Evolutionary conservation across 441 rosid genomes (phyloP), one percentile per base, ranked within the genome.

Genomic region (Euphorbia celastroides): DNA sequence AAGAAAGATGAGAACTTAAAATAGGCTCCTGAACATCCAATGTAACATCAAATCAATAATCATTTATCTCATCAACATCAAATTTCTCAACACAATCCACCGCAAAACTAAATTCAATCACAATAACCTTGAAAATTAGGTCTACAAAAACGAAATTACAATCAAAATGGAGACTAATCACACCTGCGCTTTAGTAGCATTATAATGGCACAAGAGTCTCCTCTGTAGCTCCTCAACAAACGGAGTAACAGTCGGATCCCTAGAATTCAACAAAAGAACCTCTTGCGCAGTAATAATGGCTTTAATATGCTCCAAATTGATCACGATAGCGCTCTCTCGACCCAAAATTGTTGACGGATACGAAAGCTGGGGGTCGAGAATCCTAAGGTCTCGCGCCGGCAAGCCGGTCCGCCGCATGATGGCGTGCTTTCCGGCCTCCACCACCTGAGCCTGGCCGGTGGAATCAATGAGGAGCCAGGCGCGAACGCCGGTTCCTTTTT

Each of bases 331-430:
- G 56, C 81, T 80, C 76, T 90, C 98, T 69, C 96, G 77, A 20
- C 97, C 97, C 67, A 92, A 73, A 61, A 87, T 72, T 22, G 96
- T 82, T 4, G 98, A 90, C 5, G 92, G 96, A 76, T 88, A 90
- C 44, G 98, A 85, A 17, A 90, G 83, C 2, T 83, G 77, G 17
- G 96, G 96, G 79, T 92, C 96, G 13, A 90, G 85, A 28, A 86
- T 82, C 76, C 98, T 82, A 31, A 92, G 92, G 75, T 90, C 97
- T n/a, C 96, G 82, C 14, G 89, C 93, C 12, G 96, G 98, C 5
- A 88, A 76, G 34, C 97, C 90, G 14, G 97, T 90, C 5, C 85
- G 96, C 32, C 93, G 87, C 97, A 92, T 92, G 82, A 92, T 85
- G 9, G 82, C 64, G 71, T 92, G 96, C 75, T 92, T 92, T 0